Evolutionary conservation across 345 rosid genomes (phyloP).

Genomic region (sweet orange (Citrus sinensis)): DNA sequence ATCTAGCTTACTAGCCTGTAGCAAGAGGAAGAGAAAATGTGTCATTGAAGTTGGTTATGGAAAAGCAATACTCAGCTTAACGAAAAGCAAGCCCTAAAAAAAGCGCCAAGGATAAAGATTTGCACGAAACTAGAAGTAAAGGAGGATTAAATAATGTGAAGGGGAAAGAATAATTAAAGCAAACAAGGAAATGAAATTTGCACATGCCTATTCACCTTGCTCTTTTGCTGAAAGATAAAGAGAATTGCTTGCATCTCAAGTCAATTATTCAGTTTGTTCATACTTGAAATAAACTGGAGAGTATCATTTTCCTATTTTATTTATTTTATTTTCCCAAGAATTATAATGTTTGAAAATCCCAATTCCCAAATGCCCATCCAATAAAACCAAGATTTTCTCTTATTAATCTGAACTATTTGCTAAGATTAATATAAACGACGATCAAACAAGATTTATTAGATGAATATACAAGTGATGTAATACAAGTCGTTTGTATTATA

Average conservation of each 20-base stretch:
- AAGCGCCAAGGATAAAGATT: neutral
- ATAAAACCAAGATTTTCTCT: neutral
- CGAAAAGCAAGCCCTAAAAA: neutral
- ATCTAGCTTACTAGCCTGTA: neutral
- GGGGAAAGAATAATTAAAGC: conserved; percentile 10
- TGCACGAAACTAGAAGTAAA: neutral
- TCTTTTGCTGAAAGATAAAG: conserved; percentile 15
- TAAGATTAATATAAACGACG: too few species aligned
- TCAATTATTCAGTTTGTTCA: neutral
- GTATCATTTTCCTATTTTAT: neutral
- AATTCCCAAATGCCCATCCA: neutral
- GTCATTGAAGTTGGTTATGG: neutral
- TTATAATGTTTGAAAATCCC: neutral
- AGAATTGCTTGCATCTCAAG: conserved; percentile 24
- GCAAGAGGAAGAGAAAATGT: neutral
- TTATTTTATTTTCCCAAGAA: neutral
- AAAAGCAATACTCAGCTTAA: neutral
- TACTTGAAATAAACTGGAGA: neutral
- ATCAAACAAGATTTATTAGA: neutral
- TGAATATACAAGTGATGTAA: neutral
- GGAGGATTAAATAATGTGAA: neutral
- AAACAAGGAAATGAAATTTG: neutral
- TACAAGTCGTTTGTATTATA: neutral
- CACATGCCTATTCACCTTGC: conserved; percentile 1
- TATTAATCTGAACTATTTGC: neutral